These are phyloP conservation scores for Ogataea nonfermentans DNA, from an alignment of 805 yeast genomes.

Conservation along the genomic window DNA sequence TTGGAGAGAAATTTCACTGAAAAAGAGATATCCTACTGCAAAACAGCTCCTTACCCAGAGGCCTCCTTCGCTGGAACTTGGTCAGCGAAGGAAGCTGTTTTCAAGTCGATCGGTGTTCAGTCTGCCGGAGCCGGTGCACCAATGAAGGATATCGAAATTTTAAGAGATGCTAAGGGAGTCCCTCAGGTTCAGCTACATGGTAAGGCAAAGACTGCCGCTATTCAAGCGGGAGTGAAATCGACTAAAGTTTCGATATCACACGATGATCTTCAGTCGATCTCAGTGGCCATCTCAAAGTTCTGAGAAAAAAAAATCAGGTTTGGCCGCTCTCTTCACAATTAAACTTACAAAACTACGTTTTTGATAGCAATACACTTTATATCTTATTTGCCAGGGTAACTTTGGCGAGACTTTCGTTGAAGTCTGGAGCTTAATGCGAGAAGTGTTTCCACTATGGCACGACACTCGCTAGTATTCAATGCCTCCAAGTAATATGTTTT, in stretches of 20 bases:
- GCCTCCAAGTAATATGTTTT: conserved; percentile 91
- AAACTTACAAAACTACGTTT: too few relatives aligned
- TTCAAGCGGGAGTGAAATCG: conserved; percentile 59
- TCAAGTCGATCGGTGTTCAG: conserved; percentile 87
- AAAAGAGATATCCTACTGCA: conserved; percentile 77
- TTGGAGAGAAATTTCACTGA: conserved; percentile 88
- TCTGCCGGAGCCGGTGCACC: conserved; percentile 96
- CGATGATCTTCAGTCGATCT: conserved; percentile 95
- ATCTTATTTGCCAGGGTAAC: background rate
- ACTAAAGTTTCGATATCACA: conserved; percentile 92
- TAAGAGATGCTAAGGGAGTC: conserved; percentile 68
- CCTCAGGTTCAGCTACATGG: conserved; percentile 81
- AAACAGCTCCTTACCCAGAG: conserved; percentile 67
- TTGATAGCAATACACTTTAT: background rate
- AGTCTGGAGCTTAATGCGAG: too few relatives aligned
- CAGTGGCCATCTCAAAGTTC: conserved; percentile 81
- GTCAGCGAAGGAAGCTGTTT: conserved; percentile 99
- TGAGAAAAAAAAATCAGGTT: too few relatives aligned
- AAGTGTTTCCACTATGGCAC: conserved; percentile 74
- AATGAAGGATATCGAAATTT: conserved; percentile 85
- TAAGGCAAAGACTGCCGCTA: conserved; percentile 72
- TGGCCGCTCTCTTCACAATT: too few relatives aligned
- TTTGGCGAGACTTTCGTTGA: conserved; percentile 2
- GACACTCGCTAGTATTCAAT: conserved; percentile 52
- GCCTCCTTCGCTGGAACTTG: conserved; percentile 97